Conservation (phyloP, 345 rosid species). For the Syzygium jambos region DNA sequence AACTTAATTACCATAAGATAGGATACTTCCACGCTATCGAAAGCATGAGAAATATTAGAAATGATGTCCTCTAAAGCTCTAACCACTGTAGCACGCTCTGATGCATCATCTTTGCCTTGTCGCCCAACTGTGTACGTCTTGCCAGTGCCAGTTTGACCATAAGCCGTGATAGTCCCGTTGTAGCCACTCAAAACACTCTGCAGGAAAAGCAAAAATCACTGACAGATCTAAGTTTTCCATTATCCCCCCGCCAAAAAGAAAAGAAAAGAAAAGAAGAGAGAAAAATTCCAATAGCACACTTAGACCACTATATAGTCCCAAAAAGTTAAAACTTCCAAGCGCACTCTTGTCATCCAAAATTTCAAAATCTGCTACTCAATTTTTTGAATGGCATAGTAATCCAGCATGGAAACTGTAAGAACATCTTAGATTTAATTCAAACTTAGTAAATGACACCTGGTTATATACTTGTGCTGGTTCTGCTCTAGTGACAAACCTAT, state of each 20-base stretch:
- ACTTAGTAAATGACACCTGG: neutral
- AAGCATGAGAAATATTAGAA: slow-evolving; percentile 27
- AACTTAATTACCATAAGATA: slow-evolving; percentile 60
- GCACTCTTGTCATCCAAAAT: neutral
- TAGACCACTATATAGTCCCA: neutral
- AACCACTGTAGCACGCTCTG: slow-evolving; percentile 92
- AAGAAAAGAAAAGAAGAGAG: too few relatives aligned
- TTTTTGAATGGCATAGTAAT: neutral
- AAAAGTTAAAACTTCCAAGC: neutral
- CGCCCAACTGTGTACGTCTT: slow-evolving; percentile 87
- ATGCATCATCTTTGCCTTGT: slow-evolving; percentile 71
- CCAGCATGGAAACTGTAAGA: neutral
- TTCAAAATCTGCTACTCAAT: neutral
- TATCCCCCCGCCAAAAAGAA: neutral
- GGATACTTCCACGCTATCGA: slow-evolving; percentile 71
- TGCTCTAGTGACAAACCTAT: neutral
- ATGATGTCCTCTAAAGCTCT: slow-evolving; percentile 84
- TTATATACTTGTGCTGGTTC: neutral
- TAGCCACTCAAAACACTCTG: slow-evolving; percentile 91
- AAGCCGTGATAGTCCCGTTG: slow-evolving; percentile 96
- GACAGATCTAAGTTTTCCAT: neutral
- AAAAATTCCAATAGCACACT: neutral
- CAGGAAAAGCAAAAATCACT: slow-evolving; percentile 11
- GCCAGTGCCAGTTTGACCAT: slow-evolving; percentile 95
- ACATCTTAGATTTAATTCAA: neutral